A percentile compares a stretch with the other conserved stretches of the same genome.
Evolutionary conservation across 2,329 filamentous ascomycete genomes (phyloP).

Genomic region (Rugonectria rugulosa): DNA sequence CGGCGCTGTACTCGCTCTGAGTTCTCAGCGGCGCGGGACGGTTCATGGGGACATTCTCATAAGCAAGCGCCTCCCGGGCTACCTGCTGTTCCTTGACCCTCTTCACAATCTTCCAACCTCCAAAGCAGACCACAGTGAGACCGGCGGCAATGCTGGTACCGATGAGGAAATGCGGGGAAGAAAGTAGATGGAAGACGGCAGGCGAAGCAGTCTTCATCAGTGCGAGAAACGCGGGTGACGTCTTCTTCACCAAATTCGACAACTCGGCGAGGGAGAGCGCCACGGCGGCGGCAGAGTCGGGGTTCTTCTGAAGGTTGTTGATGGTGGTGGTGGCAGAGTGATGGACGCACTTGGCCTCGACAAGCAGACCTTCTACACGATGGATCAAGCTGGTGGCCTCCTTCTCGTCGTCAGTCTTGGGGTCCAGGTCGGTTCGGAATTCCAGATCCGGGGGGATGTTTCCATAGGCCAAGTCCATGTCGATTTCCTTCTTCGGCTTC

Average conservation of each 20-base stretch:
- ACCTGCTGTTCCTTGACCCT: constrained; percentile 65
- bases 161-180: constrained; percentile 93
- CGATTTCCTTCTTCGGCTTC: constrained; percentile 63
- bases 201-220: constrained; percentile 83
- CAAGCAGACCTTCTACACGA: constrained; percentile 78
- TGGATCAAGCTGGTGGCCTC: constrained; percentile 67
- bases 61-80: constrained; percentile 40
- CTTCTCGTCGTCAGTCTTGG: constrained; percentile 60
- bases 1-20: constrained; percentile 42
- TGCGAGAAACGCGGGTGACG: constrained; percentile 81
- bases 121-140: constrained; percentile 94
- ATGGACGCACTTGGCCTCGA: constrained; percentile 89
- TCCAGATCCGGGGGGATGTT: constrained; percentile 76
- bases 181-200: constrained; percentile 83
- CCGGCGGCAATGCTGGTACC: constrained; percentile 88
- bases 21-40: constrained; percentile 38
- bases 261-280: constrained; percentile 93
- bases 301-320: constrained; percentile 71
- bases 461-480: constrained; percentile 93
- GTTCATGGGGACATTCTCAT: constrained; percentile 33
- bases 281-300: constrained; percentile 92
- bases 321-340: constrained; percentile 86
- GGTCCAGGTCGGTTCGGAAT: constrained; percentile 56
- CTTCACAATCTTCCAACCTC: constrained; percentile 97
- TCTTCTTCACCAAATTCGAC: constrained; percentile 79